Conservation (phyloP, 176 grass and related monocot genomes). For the Zea luxurians region DNA sequence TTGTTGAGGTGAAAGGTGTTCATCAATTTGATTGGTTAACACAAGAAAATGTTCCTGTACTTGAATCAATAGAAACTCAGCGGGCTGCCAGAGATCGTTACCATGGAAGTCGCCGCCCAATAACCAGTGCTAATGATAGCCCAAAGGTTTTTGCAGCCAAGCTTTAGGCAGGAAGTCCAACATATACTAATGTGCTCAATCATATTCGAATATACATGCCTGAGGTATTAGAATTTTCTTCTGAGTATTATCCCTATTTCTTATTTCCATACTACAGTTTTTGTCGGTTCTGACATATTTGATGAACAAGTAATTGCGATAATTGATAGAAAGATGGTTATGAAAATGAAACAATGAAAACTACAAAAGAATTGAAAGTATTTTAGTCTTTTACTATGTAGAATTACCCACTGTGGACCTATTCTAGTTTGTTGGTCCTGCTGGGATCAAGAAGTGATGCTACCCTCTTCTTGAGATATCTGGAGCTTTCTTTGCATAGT, state of each 20-base stretch:
- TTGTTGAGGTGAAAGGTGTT: no score
- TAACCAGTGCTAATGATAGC: conserved; percentile 57
- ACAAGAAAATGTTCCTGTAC: conserved; percentile 86
- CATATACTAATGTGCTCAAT: conserved; percentile 82
- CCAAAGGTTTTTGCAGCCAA: conserved; percentile 82
- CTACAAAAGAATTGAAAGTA: not conserved
- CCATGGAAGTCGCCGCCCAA: conserved; percentile 63
- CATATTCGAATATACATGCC: no score
- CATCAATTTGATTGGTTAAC: no score
- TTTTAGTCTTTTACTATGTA: conserved; percentile 2
- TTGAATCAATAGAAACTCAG: conserved; percentile 88
- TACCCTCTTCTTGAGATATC: no score
- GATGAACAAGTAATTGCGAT: conserved; percentile 24
- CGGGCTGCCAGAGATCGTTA: conserved; percentile 59
- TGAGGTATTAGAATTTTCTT: conserved; percentile 66
- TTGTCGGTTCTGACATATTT: not conserved
- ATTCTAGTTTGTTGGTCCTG: conserved; percentile 8
- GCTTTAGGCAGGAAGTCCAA: conserved; percentile 83
- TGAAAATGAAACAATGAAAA: conserved; percentile 11
- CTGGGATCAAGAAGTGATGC: not conserved
- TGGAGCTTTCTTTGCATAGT: no score
- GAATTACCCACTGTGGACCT: not conserved
- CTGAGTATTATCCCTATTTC: not conserved
- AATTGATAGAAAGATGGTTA: not conserved
- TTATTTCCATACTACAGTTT: not conserved